A percentile compares a stretch with the other conserved stretches of the same genome.
These are phyloP conservation scores for Strigomonas culicis DNA, from an alignment of 208 protist species.

Conservation along the genomic window DNA sequence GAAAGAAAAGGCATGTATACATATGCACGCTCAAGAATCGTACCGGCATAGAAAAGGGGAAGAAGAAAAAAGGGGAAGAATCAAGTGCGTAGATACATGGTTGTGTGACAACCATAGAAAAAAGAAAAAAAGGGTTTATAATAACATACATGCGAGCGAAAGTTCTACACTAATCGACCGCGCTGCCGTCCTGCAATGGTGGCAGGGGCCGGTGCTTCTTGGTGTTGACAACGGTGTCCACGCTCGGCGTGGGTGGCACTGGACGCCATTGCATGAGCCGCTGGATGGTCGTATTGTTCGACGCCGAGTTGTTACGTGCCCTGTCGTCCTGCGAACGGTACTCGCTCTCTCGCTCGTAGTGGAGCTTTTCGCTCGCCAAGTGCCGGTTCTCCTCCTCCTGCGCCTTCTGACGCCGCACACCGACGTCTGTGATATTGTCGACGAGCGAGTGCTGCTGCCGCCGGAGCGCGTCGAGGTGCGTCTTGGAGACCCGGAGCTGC, in stretches of 20 bases:
- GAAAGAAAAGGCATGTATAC: neutral
- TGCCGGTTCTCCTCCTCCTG: constrained; percentile 41
- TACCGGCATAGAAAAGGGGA: too few species aligned
- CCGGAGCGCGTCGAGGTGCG: constrained; percentile 61
- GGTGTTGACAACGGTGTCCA: constrained; percentile 24
- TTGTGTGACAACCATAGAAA: neutral
- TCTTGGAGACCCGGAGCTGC: constrained; percentile 38
- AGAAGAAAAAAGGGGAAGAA: too few species aligned
- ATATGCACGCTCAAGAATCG: too few species aligned
- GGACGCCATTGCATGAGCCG: constrained; percentile 76
- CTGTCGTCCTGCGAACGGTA: neutral
- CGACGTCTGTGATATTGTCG: constrained; percentile 83
- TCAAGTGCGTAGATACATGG: too few species aligned
- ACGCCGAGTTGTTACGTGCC: constrained; percentile 24
- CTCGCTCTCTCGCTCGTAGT: constrained; percentile 39
- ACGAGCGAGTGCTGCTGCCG: constrained; percentile 75
- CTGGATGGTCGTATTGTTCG: constrained; percentile 58
- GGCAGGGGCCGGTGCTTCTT: constrained; percentile 37
- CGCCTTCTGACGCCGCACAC: constrained; percentile 42
- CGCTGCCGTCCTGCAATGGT: constrained; percentile 16
- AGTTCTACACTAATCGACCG: constrained; percentile 4
- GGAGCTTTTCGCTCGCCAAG: constrained; percentile 26
- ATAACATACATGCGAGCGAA: neutral
- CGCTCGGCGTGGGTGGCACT: constrained; percentile 49
- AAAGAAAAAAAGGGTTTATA: constrained; percentile 7